These are phyloP conservation scores for Microdochium trichocladiopsis DNA, from an alignment of 2,329 filamentous ascomycete genomes.

Conservation along the genomic window DNA sequence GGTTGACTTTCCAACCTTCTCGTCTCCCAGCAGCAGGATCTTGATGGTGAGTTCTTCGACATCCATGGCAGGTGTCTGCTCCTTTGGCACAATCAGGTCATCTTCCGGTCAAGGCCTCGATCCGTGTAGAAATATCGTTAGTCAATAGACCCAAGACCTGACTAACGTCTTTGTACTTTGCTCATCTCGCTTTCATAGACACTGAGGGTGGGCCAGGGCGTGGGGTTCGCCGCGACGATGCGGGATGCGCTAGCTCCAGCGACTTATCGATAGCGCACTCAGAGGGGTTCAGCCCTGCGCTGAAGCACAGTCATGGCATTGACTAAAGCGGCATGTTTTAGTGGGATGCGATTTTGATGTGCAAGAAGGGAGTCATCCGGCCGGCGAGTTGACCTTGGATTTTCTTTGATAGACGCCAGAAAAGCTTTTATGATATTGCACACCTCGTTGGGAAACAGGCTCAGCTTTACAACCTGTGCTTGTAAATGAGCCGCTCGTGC, in stretches of 20 bases:
- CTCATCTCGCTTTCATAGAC: no score
- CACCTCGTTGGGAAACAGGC: no score
- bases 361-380: background rate
- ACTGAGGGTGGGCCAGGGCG: background rate
- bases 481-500: background rate
- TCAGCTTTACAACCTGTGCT: no score
- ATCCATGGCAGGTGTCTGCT: constrained; percentile 9
- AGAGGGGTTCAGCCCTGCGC: background rate
- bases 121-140: no score
- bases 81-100: background rate
- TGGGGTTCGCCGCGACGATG: background rate
- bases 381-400: no score
- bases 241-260: background rate
- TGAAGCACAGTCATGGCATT: background rate
- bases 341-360: background rate
- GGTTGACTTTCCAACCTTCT: constrained; percentile 52
- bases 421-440: no score
- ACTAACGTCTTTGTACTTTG: no score
- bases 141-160: no score
- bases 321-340: background rate
- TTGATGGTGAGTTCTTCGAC: constrained; percentile 44
- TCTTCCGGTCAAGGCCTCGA: no score
- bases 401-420: no score
- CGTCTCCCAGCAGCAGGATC: constrained; percentile 53
- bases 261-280: background rate